These are phyloP conservation scores for Lophium mytilinum DNA, from an alignment of 495 filamentous ascomycete species.

Conservation along the genomic window DNA sequence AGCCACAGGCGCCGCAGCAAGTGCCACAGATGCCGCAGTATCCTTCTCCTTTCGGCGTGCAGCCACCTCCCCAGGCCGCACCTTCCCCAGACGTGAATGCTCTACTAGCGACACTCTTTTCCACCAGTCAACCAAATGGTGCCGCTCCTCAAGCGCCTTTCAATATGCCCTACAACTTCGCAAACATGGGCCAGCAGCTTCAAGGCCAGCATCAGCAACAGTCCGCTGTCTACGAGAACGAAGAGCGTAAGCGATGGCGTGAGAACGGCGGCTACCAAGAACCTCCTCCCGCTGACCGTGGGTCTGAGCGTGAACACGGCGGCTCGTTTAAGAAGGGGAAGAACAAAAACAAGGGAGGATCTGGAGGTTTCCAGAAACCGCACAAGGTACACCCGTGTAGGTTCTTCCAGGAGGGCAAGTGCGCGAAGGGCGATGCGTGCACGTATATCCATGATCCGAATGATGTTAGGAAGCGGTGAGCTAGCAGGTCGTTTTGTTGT, in stretches of 20 bases:
- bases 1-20: not conserved
- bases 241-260: slow-evolving; percentile 2
- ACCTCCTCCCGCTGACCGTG: not conserved
- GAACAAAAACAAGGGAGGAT: not conserved
- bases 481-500: too few relatives aligned
- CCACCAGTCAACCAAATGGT: not conserved
- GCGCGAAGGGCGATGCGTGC: slow-evolving; percentile 76
- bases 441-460: slow-evolving; percentile 64
- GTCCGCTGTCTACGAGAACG: not conserved
- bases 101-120: not conserved
- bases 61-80: not conserved
- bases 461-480: too few relatives aligned
- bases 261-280: slow-evolving; percentile 1
- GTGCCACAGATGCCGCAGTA: not conserved
- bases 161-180: not conserved
- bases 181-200: not conserved
- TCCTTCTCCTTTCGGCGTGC: not conserved
- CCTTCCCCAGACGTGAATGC: not conserved
- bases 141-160: slow-evolving; percentile 5
- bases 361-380: not conserved
- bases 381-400: slow-evolving; percentile 50
- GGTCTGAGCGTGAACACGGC: not conserved
- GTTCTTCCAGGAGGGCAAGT: slow-evolving; percentile 72
- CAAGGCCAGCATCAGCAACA: slow-evolving; percentile 3
- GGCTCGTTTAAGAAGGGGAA: not conserved